Evolutionary conservation across 768 basidiomycete genomes (phyloP).

Genomic region (Amanita phalloides): DNA sequence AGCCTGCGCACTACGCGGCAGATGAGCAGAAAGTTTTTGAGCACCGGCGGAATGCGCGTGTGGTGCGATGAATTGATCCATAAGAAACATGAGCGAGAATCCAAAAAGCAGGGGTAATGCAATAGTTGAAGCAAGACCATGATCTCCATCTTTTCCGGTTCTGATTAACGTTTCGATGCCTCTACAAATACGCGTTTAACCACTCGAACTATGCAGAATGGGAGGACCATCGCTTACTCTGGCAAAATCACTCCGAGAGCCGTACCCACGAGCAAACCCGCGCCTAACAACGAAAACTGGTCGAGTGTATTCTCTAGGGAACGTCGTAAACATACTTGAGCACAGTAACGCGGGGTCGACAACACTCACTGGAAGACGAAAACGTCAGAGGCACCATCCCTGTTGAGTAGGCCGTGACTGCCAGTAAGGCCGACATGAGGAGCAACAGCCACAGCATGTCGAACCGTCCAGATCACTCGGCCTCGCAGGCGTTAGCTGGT

Average conservation of each 20-base stretch:
- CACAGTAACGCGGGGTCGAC: background rate
- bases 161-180: constrained; percentile 56
- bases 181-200: constrained; percentile 25
- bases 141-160: constrained; percentile 19
- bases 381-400: constrained; percentile 74
- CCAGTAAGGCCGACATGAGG: constrained; percentile 52
- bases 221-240: constrained; percentile 47
- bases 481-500: background rate
- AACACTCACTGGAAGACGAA: constrained; percentile 52
- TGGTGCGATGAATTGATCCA: constrained; percentile 52
- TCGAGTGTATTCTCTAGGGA: constrained; percentile 26
- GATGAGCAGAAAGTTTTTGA: constrained; percentile 7
- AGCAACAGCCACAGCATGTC: constrained; percentile 30
- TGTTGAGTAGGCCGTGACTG: constrained; percentile 49
- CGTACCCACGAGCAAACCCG: constrained; percentile 81
- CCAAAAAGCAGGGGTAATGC: constrained; percentile 57
- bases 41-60: constrained; percentile 30
- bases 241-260: constrained; percentile 89
- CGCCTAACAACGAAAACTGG: constrained; percentile 48
- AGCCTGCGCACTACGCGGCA: constrained; percentile 6
- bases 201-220: background rate
- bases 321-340: background rate
- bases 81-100: constrained; percentile 50
- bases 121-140: constrained; percentile 40
- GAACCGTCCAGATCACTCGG: background rate